These are phyloP conservation scores for Fraxinus quadrangulata DNA, from an alignment of 257 asterid genomes.

Conservation along the genomic window DNA sequence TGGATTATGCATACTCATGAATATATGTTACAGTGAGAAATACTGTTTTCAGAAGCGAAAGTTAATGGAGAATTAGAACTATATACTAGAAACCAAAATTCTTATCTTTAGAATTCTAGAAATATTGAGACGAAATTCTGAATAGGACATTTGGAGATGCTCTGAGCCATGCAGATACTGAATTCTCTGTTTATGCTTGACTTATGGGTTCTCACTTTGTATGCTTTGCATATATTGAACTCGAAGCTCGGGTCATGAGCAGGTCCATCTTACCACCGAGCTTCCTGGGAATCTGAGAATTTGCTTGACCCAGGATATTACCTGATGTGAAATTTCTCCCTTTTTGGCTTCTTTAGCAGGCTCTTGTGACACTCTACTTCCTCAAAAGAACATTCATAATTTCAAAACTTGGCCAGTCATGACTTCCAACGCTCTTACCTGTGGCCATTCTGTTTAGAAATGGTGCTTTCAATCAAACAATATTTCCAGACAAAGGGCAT, in stretches of 20 bases:
- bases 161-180: not conserved
- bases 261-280: not conserved
- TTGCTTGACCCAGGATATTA: not conserved
- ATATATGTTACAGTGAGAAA: not conserved
- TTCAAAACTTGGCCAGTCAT: not conserved
- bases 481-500: not conserved
- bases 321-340: not conserved
- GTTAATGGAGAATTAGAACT: not conserved
- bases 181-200: slow-evolving; percentile 4
- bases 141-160: not conserved
- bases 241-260: not conserved
- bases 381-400: not conserved
- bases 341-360: slow-evolving; percentile 4
- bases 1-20: not conserved
- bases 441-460: not conserved
- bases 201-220: not conserved
- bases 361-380: not conserved
- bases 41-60: not conserved
- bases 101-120: not conserved
- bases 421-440: not conserved
- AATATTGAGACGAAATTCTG: not conserved
- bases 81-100: not conserved
- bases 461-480: not conserved
- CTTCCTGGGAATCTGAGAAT: not conserved
- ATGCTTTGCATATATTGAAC: not conserved